Evolutionary conservation across 1,139 yeast species (phyloP), one percentile per base, ranked within the genome.

Genomic region (Debaryomyces nepalensis): DNA sequence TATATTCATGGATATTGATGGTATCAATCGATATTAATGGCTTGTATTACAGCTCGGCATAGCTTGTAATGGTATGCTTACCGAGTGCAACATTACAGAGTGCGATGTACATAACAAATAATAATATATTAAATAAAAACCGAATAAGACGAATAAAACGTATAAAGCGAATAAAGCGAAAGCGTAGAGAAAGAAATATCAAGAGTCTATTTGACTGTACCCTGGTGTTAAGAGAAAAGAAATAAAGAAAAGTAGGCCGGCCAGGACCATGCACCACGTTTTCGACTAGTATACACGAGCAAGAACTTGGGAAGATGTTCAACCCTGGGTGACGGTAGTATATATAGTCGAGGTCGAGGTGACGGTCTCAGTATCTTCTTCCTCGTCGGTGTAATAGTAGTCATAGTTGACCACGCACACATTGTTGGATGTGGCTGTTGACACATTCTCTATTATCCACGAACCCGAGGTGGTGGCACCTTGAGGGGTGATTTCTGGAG

Each of bases 391-490:
- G 33, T 58, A 60, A 53, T 73, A 71, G 57, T 71, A 73, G 51
- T 72, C 76, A 53, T 70, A 73, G 52, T 73, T 65, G 19, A 73
- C 72, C 35, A 63, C 51, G 51, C 79, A 73, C 16, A 70, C 68
- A 40, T 66, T 66, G 41, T 55, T 59, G 4, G 70, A 58, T 7
- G 62, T 55, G 27, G 64, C 54, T 16, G 78, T 73, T 27, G 62
- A 52, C 12, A 69, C 57, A 43, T 61, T 62, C 24, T 66, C 73
- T 39, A 73, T 68, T 26, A 71, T 55, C 72, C 75, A 71, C 6
- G 67, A 61, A 26, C 51, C 67, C 34, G 74, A 64, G 7, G 73
- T 59, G 18, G 68, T 54, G 24, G 75, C 73, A 40, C 57, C 49
- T 42, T 49, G 48, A 45, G 61, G 58, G 29, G 75, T 68, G 33